A percentile compares a stretch with the other conserved stretches of the same genome.
Evolutionary conservation across 139 green algal species (phyloP).

Genomic region (Chlorella sp.): DNA sequence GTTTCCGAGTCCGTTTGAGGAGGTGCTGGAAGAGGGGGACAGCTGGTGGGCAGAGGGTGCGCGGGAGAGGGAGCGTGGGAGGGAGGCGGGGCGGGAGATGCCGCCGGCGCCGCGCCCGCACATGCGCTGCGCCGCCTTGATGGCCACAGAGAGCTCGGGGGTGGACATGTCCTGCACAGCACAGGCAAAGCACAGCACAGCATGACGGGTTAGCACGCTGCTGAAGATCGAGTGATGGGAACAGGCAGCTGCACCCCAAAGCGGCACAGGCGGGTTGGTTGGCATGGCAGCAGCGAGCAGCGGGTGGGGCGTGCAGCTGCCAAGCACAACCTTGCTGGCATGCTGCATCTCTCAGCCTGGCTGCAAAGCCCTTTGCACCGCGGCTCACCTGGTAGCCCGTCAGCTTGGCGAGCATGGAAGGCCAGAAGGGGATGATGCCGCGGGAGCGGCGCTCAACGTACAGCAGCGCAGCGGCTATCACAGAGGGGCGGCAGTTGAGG

Average conservation of each 20-base stretch:
- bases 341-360: neutral
- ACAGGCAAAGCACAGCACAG: neutral
- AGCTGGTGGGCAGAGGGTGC: neutral
- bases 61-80: constrained; percentile 3
- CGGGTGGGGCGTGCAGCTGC: neutral
- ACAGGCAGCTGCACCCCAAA: neutral
- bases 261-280: neutral
- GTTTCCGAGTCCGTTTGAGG: neutral
- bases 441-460: constrained; percentile 80
- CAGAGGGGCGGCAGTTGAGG: constrained; percentile 86
- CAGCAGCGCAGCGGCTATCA: constrained; percentile 82
- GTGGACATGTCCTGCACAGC: constrained; percentile 71
- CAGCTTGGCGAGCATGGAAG: constrained; percentile 81
- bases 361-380: neutral
- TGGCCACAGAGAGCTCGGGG: constrained; percentile 77
- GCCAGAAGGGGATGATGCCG: constrained; percentile 88
- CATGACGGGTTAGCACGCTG: neutral
- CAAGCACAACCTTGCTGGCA: neutral
- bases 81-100: constrained; percentile 7
- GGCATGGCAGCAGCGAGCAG: neutral
- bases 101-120: constrained; percentile 18
- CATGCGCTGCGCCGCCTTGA: constrained; percentile 80
- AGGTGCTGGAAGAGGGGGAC: neutral
- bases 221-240: neutral
- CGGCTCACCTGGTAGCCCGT: constrained; percentile 68